Evolutionary conservation across 306 rosid genomes (phyloP).

Genomic region (Dalbergia cultrata): DNA sequence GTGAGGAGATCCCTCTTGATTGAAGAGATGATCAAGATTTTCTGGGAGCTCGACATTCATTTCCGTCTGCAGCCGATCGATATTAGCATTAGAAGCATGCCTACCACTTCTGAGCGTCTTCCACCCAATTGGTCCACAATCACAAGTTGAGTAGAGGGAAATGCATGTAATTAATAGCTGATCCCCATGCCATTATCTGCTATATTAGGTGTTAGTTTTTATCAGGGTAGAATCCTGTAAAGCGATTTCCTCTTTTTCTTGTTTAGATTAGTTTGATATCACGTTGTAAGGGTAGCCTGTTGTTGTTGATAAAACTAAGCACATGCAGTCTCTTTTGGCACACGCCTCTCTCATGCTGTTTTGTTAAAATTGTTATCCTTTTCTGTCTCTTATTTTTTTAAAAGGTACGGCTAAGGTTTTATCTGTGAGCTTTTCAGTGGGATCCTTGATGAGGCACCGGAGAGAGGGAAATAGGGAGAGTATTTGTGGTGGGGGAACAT

Average conservation of each 20-base stretch:
- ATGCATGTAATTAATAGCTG: not conserved
- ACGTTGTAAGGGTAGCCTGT: slow-evolving; percentile 28
- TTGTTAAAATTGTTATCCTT: not conserved
- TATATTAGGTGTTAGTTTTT: slow-evolving; percentile 24
- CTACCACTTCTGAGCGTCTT: slow-evolving; percentile 63
- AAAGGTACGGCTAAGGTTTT: no score
- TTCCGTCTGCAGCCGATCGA: slow-evolving; percentile 78
- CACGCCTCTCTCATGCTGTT: slow-evolving; percentile 32
- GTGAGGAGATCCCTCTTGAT: slow-evolving; percentile 67
- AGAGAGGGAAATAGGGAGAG: no score
- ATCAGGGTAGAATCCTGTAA: slow-evolving; percentile 45
- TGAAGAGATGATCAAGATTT: slow-evolving; percentile 81
- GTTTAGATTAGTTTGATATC: slow-evolving; percentile 26
- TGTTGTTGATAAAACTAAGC: slow-evolving; percentile 18
- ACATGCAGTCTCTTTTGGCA: not conserved
- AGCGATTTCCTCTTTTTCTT: not conserved
- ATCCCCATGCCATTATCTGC: slow-evolving; percentile 26
- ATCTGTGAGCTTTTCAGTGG: no score
- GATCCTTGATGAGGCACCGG: no score
- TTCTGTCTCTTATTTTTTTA: not conserved
- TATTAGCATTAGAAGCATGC: slow-evolving; percentile 67
- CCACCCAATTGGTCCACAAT: slow-evolving; percentile 59
- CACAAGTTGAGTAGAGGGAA: slow-evolving; percentile 50
- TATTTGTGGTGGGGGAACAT: no score
- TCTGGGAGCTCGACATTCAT: slow-evolving; percentile 79